These are phyloP conservation scores for Sporothrix protearum DNA, from an alignment of 2,329 filamentous ascomycete genomes.

Conservation along the genomic window DNA sequence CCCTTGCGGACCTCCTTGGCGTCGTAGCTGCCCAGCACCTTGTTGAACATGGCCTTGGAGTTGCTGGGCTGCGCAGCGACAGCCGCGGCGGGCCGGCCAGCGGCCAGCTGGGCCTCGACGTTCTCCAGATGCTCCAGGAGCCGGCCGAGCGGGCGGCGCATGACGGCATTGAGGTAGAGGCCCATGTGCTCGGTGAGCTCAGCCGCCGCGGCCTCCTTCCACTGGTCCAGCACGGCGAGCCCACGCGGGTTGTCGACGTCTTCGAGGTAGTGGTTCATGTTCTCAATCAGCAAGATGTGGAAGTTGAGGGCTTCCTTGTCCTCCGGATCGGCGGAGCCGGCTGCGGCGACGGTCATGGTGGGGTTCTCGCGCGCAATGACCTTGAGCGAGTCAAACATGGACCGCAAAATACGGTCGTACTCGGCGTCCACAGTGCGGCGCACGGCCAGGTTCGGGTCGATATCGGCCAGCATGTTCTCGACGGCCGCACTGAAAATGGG, in stretches of 20 bases:
- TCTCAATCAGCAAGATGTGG: slow-evolving; percentile 95
- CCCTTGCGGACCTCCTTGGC: slow-evolving; percentile 81
- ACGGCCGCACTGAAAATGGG: slow-evolving; percentile 78
- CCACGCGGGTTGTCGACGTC: slow-evolving; percentile 72
- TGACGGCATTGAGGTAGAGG: slow-evolving; percentile 82
- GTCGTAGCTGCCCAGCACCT: slow-evolving; percentile 76
- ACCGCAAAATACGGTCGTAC: slow-evolving; percentile 83
- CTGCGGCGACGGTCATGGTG: slow-evolving; percentile 26
- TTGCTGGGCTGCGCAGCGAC: slow-evolving; percentile 81
- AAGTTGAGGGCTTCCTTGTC: slow-evolving; percentile 97
- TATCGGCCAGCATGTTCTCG: slow-evolving; percentile 72
- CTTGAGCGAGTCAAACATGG: slow-evolving; percentile 96
- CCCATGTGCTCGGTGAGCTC: slow-evolving; percentile 85
- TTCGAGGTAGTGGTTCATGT: slow-evolving; percentile 97
- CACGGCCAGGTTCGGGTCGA: slow-evolving; percentile 58
- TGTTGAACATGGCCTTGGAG: slow-evolving; percentile 78
- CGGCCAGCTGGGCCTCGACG: slow-evolving; percentile 67
- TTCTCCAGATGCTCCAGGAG: slow-evolving; percentile 89
- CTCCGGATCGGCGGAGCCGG: slow-evolving; percentile 58
- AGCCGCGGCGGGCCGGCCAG: slow-evolving; percentile 55
- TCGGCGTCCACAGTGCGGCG: slow-evolving; percentile 78
- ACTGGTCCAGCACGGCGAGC: slow-evolving; percentile 74
- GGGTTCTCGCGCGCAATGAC: slow-evolving; percentile 78
- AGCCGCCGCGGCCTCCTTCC: slow-evolving; percentile 71
- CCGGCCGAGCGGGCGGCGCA: slow-evolving; percentile 84